phyloP scores from a whole-genome alignment of 1,139 yeast species.

The Geotrichum klebahnii region DNA sequence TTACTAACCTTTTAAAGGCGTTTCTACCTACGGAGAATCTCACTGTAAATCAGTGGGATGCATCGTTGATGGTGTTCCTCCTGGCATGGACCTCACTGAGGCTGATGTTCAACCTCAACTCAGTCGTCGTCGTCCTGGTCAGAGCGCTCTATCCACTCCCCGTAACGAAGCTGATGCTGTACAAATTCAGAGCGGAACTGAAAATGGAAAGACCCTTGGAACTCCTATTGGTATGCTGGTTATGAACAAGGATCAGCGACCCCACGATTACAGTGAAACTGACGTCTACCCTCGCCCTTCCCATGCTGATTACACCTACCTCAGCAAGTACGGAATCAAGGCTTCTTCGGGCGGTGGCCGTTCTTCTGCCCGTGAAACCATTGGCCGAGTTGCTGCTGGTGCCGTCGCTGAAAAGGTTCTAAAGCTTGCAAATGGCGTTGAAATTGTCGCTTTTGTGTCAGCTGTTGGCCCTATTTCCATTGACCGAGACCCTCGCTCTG shows the following conservation, averaged over 20 bases:
- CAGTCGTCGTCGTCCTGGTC: slow-evolving; percentile 97
- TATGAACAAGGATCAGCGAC: slow-evolving; percentile 91
- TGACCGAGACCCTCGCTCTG: slow-evolving; percentile 65
- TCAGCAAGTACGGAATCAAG: slow-evolving; percentile 83
- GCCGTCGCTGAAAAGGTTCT: slow-evolving; percentile 94
- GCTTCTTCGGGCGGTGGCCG: slow-evolving; percentile 97
- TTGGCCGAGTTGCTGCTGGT: slow-evolving; percentile 98
- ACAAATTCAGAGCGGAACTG: slow-evolving; percentile 91
- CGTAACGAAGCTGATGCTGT: slow-evolving; percentile 91
- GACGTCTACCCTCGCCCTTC: slow-evolving; percentile 95
- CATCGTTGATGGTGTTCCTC: slow-evolving; percentile 97
- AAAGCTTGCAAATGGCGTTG: slow-evolving; percentile 70
- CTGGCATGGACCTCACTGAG: slow-evolving; percentile 81
- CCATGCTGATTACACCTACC: slow-evolving; percentile 94
- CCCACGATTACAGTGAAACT: slow-evolving; percentile 91
- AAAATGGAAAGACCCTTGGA: slow-evolving; percentile 83
- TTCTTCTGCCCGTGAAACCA: slow-evolving; percentile 94
- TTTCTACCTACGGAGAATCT: slow-evolving; percentile 96
- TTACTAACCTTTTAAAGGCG: slow-evolving; percentile 40
- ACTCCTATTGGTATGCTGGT: slow-evolving; percentile 95
- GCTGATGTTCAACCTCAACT: slow-evolving; percentile 91
- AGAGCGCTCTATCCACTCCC: slow-evolving; percentile 86
- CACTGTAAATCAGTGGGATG: slow-evolving; percentile 99
- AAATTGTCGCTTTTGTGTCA: slow-evolving; percentile 93
- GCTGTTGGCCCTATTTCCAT: slow-evolving; percentile 78